A percentile compares a stretch with the other conserved stretches of the same genome.
Conservation (phyloP, 306 rosid genomes). For the Vigna hirtella region DNA sequence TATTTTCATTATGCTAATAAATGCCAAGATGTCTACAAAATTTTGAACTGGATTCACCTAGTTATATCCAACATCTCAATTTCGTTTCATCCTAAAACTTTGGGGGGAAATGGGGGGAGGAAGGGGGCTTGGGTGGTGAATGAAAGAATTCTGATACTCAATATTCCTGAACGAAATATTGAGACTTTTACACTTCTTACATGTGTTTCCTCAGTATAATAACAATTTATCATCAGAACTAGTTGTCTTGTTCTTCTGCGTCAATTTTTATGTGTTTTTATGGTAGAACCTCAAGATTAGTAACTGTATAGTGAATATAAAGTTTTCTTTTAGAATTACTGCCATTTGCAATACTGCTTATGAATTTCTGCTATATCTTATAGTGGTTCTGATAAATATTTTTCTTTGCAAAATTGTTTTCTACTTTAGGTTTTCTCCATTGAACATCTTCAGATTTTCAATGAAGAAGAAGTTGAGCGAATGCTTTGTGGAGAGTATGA, state of each 20-base stretch:
- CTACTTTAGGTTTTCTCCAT: slow-evolving; percentile 78
- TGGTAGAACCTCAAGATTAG: slow-evolving; percentile 11
- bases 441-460: slow-evolving; percentile 75
- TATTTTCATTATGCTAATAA: slow-evolving; percentile 10
- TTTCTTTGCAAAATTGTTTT: slow-evolving; percentile 8
- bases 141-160: neutral
- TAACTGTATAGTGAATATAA: slow-evolving; percentile 22
- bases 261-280: slow-evolving; percentile 20
- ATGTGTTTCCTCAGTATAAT: too few relatives aligned
- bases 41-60: neutral
- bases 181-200: neutral
- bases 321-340: neutral
- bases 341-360: neutral
- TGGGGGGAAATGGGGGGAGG: too few relatives aligned
- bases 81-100: neutral
- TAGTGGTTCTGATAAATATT: slow-evolving; percentile 16
- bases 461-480: slow-evolving; percentile 86
- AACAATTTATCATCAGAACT: slow-evolving; percentile 16
- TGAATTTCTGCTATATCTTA: neutral
- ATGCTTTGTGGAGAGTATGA: slow-evolving; percentile 87
- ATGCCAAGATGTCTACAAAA: neutral
- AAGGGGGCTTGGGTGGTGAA: too few relatives aligned
- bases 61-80: neutral
- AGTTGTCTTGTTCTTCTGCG: neutral
- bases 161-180: neutral